Evolutionary conservation across 257 asterid genomes (phyloP).

Genomic region (Salvia rosmarinus): DNA sequence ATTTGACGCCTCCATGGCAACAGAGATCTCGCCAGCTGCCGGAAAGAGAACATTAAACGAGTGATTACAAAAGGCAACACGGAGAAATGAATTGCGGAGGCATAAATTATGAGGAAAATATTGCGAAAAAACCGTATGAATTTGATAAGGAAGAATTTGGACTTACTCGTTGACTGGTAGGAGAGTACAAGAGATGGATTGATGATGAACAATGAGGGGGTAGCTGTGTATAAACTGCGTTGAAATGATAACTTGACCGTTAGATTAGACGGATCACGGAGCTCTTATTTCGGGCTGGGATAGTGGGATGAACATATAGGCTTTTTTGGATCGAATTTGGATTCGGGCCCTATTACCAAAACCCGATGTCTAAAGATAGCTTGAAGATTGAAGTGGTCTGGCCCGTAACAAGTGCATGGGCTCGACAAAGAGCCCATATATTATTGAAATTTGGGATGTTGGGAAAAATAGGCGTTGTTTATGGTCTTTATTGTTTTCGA

Average conservation of each 20-base stretch:
- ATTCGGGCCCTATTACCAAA: conserved; percentile 21
- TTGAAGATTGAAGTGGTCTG: background rate
- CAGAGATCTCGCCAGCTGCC: conserved; percentile 43
- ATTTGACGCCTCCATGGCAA: conserved; percentile 53
- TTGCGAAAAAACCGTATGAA: background rate
- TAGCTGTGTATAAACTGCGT: conserved; percentile 21
- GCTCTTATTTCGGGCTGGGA: conserved; percentile 7
- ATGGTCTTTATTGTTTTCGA: background rate
- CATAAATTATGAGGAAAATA: background rate
- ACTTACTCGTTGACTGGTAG: conserved; percentile 39
- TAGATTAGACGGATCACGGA: conserved; percentile 31
- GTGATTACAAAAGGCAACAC: conserved; percentile 5
- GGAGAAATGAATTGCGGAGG: conserved; percentile 15
- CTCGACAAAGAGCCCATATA: background rate
- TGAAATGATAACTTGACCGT: conserved; percentile 24
- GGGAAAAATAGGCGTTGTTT: no score
- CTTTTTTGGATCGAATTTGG: background rate
- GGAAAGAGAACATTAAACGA: conserved; percentile 18
- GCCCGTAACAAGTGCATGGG: background rate
- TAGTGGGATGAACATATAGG: background rate
- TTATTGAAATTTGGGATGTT: background rate
- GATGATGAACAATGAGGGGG: conserved; percentile 13
- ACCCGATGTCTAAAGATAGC: background rate
- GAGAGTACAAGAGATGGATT: conserved; percentile 28
- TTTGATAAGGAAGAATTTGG: conserved; percentile 14